Evolutionary conservation across 2,329 filamentous ascomycete genomes (phyloP).

Genomic region (Cadophora luteo-olivacea): DNA sequence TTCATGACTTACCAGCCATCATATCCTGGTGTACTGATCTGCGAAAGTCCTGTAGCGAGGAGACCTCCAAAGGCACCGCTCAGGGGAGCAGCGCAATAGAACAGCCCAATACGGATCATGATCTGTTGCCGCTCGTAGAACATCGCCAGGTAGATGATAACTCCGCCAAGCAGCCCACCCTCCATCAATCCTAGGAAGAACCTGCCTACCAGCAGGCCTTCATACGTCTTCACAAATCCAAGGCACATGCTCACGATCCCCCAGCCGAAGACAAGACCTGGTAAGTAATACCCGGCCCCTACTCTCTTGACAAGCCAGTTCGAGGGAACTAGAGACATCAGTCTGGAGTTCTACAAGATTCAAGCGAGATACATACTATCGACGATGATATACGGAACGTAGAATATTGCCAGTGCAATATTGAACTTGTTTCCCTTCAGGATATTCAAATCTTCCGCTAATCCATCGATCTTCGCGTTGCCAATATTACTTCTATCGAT

Average conservation of each 20-base stretch:
- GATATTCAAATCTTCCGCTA: slow-evolving; percentile 61
- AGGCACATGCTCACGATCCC: slow-evolving; percentile 43
- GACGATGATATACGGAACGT: slow-evolving; percentile 47
- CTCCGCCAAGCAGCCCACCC: slow-evolving; percentile 68
- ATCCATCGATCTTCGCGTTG: slow-evolving; percentile 73
- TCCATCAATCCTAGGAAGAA: slow-evolving; percentile 64
- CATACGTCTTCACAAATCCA: slow-evolving; percentile 56
- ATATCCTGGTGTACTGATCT: not conserved
- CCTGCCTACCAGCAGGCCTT: slow-evolving; percentile 68
- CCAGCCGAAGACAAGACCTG: slow-evolving; percentile 53
- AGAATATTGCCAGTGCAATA: slow-evolving; percentile 57
- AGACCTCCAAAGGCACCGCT: slow-evolving; percentile 10
- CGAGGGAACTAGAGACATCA: slow-evolving; percentile 33
- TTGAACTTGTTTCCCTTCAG: slow-evolving; percentile 54
- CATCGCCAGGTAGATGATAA: slow-evolving; percentile 11
- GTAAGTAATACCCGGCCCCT: slow-evolving; percentile 48
- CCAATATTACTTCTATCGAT: slow-evolving; percentile 80
- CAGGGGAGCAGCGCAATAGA: not conserved
- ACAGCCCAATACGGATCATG: slow-evolving; percentile 3
- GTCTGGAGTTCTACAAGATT: not conserved
- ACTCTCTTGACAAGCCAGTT: slow-evolving; percentile 44
- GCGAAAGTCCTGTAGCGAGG: not conserved
- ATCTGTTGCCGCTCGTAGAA: slow-evolving; percentile 9
- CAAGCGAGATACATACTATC: slow-evolving; percentile 22
- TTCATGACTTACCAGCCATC: not conserved